These are phyloP conservation scores for Rhizopus microsporus DNA, from an alignment of 371 early-diverging fungal genomes.

Conservation along the genomic window DNA sequence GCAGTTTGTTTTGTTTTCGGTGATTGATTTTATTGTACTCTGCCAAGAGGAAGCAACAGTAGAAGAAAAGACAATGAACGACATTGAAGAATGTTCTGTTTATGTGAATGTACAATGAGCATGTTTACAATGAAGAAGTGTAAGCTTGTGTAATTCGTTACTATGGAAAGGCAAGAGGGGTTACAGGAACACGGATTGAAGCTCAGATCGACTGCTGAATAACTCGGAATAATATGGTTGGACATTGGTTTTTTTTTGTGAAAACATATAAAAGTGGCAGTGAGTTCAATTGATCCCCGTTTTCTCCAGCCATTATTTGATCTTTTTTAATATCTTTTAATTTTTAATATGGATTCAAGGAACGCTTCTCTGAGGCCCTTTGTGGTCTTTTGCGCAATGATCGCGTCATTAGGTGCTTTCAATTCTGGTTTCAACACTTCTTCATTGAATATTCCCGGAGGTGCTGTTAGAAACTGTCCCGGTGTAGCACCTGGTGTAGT, in stretches of 20 bases:
- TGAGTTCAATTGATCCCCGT: no score
- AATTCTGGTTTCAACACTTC: constrained; percentile 51
- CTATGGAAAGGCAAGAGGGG: not conserved
- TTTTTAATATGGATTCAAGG: constrained; percentile 17
- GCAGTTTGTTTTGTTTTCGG: not conserved
- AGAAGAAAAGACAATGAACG: no score
- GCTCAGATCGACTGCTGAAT: constrained; percentile 3
- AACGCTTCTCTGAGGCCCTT: constrained; percentile 26
- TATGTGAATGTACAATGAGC: no score
- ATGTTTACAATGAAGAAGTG: no score
- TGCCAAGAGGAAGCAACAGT: no score
- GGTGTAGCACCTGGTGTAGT: constrained; percentile 36
- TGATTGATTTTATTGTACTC: not conserved
- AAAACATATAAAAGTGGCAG: not conserved
- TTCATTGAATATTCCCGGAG: constrained; percentile 46
- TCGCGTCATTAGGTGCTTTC: constrained; percentile 46
- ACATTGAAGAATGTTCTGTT: no score
- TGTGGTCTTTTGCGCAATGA: constrained; percentile 42
- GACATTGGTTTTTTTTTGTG: not conserved
- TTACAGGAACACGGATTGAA: not conserved
- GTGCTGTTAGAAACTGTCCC: constrained; percentile 39
- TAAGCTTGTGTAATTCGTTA: not conserved
- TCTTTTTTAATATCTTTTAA: not conserved
- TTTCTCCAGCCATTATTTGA: not conserved
- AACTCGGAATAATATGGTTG: constrained; percentile 5